Evolutionary conservation across 2,329 filamentous ascomycete genomes (phyloP), one percentile per base, ranked within the genome.

Genomic region (Davidsoniella neocaledoniae): DNA sequence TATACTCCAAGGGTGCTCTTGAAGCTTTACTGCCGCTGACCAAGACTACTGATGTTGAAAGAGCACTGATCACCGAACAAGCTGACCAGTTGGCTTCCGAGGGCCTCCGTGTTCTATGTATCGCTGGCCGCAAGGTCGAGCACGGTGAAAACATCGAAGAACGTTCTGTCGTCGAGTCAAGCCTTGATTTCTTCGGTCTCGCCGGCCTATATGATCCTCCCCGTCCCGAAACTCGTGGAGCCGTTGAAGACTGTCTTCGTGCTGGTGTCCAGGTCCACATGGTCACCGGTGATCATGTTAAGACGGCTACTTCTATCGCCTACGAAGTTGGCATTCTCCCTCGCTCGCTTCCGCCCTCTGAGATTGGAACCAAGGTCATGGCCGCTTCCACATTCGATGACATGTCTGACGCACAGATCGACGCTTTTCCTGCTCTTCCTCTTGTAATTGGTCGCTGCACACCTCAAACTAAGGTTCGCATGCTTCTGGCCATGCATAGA

Each of bases 161-260:
- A 37, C 77, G 80, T 39, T 63, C 65, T 33, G 60, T 63, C 37
- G 69, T 79, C 29, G 81, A 84, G 58, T 64, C 60, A 4, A 62
- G 72, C 14, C 68, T 86, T 25, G 66, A 66, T 14, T 83, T 82
- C 58, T 68, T 82, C n/a, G 82, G 82, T 46, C 71, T 86, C 6
- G 77, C 81, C 38, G 81, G 81, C 38, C 70, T 86, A 2, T 83
- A 84, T 57, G 81, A 86, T 54, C 82, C 82, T 12, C 82, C 81
- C 46, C 76, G 82, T 8, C 64, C 71, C 1, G 82, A 85, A 59
- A 80, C 79, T 8, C 73, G 73, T 12, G 73, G 66, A 2, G 77
- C 78, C 3, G 76, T 83, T 16, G 63, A 66, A 42, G 66, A 69
- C 54, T 82, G 77, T 59, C 74, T 72, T 53, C 61, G 68, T 37